Percentiles rank a stretch among this genome's conserved stretches.
Conservation (phyloP, 495 filamentous ascomycete species). For the Xylaria palmicola region DNA sequence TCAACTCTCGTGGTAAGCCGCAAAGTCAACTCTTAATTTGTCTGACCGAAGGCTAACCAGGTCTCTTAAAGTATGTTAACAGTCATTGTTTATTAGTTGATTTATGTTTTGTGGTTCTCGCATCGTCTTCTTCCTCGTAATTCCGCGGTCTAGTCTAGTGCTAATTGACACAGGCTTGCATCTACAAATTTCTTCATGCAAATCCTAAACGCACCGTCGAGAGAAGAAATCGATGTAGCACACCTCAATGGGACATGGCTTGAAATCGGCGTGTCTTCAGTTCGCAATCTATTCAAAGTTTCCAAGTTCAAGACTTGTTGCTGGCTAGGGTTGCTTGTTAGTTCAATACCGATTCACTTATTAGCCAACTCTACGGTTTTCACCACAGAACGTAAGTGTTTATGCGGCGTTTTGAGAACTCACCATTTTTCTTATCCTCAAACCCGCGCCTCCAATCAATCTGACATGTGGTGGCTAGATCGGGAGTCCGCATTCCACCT, state of each 20-base stretch:
- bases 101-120: too few species aligned
- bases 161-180: constrained; percentile 25
- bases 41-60: too few species aligned
- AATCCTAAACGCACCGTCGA: constrained; percentile 35
- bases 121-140: too few species aligned
- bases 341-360: constrained; percentile 33
- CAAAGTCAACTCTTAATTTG: too few species aligned
- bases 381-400: constrained; percentile 12
- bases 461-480: too few species aligned
- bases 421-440: too few species aligned
- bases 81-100: too few species aligned
- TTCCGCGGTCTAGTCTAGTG: too few species aligned
- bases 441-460: too few species aligned
- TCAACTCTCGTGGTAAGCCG: not conserved
- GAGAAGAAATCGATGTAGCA: constrained; percentile 39
- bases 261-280: constrained; percentile 42
- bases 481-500: constrained; percentile 39
- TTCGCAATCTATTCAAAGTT: constrained; percentile 34
- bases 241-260: constrained; percentile 36
- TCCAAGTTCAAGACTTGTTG: constrained; percentile 21
- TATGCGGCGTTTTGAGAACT: too few species aligned
- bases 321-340: constrained; percentile 27
- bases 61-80: too few species aligned
- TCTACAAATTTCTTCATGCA: constrained; percentile 44
- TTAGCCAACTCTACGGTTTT: constrained; percentile 27